Conservation (phyloP, 139 green algal species). For the Nannochloris sp. region DNA sequence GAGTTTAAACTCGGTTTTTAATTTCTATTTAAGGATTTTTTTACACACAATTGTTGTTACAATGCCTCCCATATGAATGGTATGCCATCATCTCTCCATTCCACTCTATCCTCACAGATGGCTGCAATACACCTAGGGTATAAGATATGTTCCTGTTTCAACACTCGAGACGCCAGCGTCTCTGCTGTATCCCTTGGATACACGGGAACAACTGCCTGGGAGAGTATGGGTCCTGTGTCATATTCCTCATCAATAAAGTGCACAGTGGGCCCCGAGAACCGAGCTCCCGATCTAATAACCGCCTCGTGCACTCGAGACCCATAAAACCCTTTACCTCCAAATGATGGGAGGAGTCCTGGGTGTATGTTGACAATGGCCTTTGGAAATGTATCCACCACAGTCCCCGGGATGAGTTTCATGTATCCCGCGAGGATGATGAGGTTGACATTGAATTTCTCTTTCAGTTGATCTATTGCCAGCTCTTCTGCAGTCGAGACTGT, state of each 20-base stretch:
- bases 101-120: conserved; percentile 76
- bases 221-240: conserved; percentile 90
- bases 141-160: conserved; percentile 78
- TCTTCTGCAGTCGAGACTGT: not conserved
- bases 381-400: conserved; percentile 65
- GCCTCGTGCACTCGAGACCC: conserved; percentile 82
- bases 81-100: conserved; percentile 79
- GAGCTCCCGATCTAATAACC: conserved; percentile 80
- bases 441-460: conserved; percentile 35
- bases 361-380: conserved; percentile 96
- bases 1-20: no score
- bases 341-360: conserved; percentile 88
- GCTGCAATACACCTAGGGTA: conserved; percentile 85
- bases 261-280: conserved; percentile 83
- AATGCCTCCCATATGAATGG: conserved; percentile 50
- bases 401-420: conserved; percentile 81
- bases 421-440: conserved; percentile 90
- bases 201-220: conserved; percentile 81
- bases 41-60: not conserved
- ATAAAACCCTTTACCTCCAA: conserved; percentile 94
- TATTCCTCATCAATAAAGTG: conserved; percentile 98
- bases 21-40: not conserved
- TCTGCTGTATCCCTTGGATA: conserved; percentile 66
- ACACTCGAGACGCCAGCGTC: conserved; percentile 70
- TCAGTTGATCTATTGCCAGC: no score